A percentile compares a stretch with the other conserved stretches of the same genome.
Conservation (phyloP, 2,329 filamentous ascomycete species). For the Parastagonospora avenae region DNA sequence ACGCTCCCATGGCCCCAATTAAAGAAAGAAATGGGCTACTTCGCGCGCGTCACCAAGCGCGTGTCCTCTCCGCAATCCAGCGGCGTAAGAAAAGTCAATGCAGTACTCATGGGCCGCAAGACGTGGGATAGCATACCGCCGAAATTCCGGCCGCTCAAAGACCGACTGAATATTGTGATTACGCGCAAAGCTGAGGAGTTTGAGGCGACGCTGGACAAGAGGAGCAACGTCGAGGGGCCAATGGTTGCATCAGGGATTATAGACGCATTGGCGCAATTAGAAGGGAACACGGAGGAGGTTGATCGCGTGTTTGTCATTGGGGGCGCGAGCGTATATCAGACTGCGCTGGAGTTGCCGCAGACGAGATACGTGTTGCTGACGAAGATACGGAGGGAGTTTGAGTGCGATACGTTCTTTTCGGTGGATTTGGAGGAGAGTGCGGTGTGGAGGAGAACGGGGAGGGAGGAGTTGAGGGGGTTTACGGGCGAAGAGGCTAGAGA, state of each 20-base stretch:
- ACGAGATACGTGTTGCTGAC: conserved; percentile 72
- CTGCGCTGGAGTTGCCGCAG: conserved; percentile 66
- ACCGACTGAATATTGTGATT: conserved; percentile 82
- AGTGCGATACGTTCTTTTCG: conserved; percentile 77
- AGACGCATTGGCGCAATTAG: conserved; percentile 47
- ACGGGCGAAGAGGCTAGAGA: conserved; percentile 67
- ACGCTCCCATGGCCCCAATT: conserved; percentile 87
- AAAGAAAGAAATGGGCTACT: conserved; percentile 92
- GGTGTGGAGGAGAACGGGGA: conserved; percentile 61
- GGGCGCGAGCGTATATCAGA: conserved; percentile 81
- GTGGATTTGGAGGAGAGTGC: conserved; percentile 56
- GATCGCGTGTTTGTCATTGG: conserved; percentile 79
- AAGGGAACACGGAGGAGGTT: conserved; percentile 5
- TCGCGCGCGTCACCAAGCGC: conserved; percentile 84
- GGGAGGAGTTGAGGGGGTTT: conserved; percentile 64
- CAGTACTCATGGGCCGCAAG: conserved; percentile 96
- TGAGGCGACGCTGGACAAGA: conserved; percentile 12
- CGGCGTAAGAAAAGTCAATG: conserved; percentile 48
- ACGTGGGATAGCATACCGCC: conserved; percentile 91
- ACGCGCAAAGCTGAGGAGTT: conserved; percentile 54
- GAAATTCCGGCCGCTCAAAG: conserved; percentile 77
- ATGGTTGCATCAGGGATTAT: conserved; percentile 63
- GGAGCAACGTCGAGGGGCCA: conserved; percentile 41
- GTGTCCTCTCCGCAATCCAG: conserved; percentile 42
- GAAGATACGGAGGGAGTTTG: conserved; percentile 69